Base-by-base conservation (phyloP, 768 basidiomycete genomes). In the Roridomyces roridus region DNA sequence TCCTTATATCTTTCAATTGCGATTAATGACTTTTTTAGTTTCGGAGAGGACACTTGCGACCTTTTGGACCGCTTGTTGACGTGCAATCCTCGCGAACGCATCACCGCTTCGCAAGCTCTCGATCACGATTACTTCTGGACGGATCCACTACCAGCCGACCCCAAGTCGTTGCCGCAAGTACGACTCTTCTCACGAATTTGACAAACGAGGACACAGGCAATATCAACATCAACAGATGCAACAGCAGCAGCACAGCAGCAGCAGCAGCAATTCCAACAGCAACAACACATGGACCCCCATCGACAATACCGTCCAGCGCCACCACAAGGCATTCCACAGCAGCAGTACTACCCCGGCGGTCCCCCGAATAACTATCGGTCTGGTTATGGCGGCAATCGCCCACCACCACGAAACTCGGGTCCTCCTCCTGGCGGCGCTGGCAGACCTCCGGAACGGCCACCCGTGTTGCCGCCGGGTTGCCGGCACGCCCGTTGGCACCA, bases 121-220 rank as follows among this genome's bases (percentile, higher is more conserved):
- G 89, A 95, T 64, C 94, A 98, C 68, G 87, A 91, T 18, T 98
- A 94, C 77, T 97, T 98, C 72, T 97, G 93, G 92, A 88, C 87
- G 0, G 87, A 92, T 60, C 96, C 96, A 0, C 65, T 94, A 34
- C 92, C 95, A 31, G 91, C 91, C 20, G 90, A 92, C 74, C 91
- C 91, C 1, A 90, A 87, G 70, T 83, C 84, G 91, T 91, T 92
- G 24, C 90, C 90, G n/a, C 5, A 75, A 78, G 7, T 93, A 93
- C 61, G 91, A 93, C 70, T 83, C 91, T 1, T 93, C 91, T 1
- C 91, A 93, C 60, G 91, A 93, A 68, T 91, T 89, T 37, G 89
- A 90, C 71, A 89, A 85, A 65, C 85, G 88, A 25, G 85, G 85
- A 3, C 85, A 88, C 20, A 79, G 87, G 35, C 72, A 70, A 23